Evolutionary conservation across 2,329 filamentous ascomycete species (phyloP), one percentile per base, ranked within the genome.

Genomic region (Colletotrichum eremochloae): DNA sequence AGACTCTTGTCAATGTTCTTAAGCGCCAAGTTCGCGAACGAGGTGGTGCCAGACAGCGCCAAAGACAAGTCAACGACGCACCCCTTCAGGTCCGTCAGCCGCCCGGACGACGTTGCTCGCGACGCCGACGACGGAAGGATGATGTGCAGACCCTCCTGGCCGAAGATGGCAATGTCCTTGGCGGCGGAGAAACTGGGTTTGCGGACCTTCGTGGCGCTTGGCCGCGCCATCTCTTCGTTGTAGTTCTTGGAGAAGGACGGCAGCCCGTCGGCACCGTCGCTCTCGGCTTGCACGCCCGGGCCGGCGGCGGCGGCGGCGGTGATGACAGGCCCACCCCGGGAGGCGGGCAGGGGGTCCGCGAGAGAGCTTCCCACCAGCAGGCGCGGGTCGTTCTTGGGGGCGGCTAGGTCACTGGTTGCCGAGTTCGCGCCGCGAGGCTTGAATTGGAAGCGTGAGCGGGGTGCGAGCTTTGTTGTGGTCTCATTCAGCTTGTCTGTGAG

Each of bases 371-470:
- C 65, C n/a, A 68, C 63, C 29, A 81, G 79, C 20, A 85, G 76
- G 4, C 86, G 82, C 5, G 85, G 81, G 75, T 87, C 85, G 70
- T 83, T 82, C 74, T 83, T 81, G 12, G 81, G 75, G 1, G 79
- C 78, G n/a, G 82, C 80, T 83, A 86, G 75, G 50, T 38, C 78
- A 75, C 52, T 77, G 64, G 76, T 67, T 0, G 65, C 29, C 0
- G 67, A 52, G 33, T 60, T 60, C 31, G 68, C 75, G 63, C 73
- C 78, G 75, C 76, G 77, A 5, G 75, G 75, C 71, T 85, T 97
- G 86, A 98, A 98, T 66, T 93, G 89, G 82, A 98, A 98, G 74
- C 94, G 94, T 14, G 91, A 89, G 76, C 92, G 93, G 9, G 95
- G 94, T 0, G 90, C 89, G 65, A 94, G 88, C 31, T 87, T 88